A percentile compares a stretch with the other conserved stretches of the same genome.
Evolutionary conservation across 1,139 yeast species (phyloP).

Genomic region (Meyerozyma sp.): DNA sequence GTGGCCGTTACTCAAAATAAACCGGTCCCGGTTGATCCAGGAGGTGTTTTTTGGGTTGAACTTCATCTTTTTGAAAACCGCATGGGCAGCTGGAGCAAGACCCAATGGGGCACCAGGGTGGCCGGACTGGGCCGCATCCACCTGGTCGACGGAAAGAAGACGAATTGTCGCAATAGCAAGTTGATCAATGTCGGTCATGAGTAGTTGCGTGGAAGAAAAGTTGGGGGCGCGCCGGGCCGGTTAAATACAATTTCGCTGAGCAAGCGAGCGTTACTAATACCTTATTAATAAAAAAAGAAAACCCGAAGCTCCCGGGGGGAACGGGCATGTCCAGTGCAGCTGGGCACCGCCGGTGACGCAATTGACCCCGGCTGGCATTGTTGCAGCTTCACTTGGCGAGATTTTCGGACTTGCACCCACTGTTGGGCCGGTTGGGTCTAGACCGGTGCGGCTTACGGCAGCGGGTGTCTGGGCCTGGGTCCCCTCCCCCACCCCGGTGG

Average conservation of each 20-base stretch:
- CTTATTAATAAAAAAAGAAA: not conserved
- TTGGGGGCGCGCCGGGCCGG: slow-evolving; percentile 1
- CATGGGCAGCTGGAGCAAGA: slow-evolving; percentile 68
- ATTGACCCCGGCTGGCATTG: not conserved
- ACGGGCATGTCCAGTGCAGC: not conserved
- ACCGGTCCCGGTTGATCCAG: slow-evolving; percentile 95
- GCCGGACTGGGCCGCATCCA: slow-evolving; percentile 88
- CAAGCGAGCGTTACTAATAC: not conserved
- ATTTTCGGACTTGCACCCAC: not conserved
- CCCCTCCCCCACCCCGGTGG: not conserved
- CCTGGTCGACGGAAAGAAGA: slow-evolving; percentile 84
- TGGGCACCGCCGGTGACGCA: not conserved
- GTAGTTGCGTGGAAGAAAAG: slow-evolving; percentile 1
- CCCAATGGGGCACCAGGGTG: slow-evolving; percentile 99
- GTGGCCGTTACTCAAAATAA: slow-evolving; percentile 94
- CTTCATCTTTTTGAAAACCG: slow-evolving; percentile 77
- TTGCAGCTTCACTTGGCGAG: not conserved
- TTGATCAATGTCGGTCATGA: slow-evolving; percentile 51
- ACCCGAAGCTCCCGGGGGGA: not conserved
- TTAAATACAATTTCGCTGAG: not conserved
- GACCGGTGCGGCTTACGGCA: slow-evolving; percentile 1
- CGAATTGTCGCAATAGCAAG: slow-evolving; percentile 87
- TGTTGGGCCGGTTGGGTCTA: slow-evolving; percentile 1
- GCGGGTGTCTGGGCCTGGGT: not conserved
- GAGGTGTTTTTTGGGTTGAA: slow-evolving; percentile 87